Conservation (phyloP, 352 stramenopile species). For the Hyaloperonospora brassicae region DNA sequence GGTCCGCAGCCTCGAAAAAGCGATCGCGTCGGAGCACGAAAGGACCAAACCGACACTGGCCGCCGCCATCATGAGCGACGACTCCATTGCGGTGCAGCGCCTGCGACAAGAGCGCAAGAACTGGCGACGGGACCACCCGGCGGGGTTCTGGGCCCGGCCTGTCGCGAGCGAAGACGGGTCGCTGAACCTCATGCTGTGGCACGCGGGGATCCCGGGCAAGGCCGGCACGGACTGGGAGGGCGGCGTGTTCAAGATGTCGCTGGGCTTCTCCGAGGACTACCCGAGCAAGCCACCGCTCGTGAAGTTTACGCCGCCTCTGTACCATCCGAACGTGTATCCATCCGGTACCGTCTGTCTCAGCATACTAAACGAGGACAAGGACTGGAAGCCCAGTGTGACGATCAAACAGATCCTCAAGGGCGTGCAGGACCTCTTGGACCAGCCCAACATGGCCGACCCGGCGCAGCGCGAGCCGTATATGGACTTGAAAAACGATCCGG, state of each 20-base stretch:
- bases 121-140: conserved; percentile 91
- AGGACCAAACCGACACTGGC: too few relatives aligned
- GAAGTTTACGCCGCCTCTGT: conserved; percentile 96
- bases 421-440: conserved; percentile 88
- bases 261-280: conserved; percentile 97
- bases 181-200: conserved; percentile 96
- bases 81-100: conserved; percentile 86
- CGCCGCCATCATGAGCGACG: conserved; percentile 55
- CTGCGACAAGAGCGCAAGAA: conserved; percentile 91
- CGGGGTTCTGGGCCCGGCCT: conserved; percentile 95
- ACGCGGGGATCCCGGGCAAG: conserved; percentile 94
- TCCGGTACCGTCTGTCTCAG: conserved; percentile 96
- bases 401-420: conserved; percentile 98
- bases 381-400: conserved; percentile 96
- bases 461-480: conserved; percentile 83
- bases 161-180: conserved; percentile 89
- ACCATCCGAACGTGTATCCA: conserved; percentile 96
- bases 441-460: conserved; percentile 83
- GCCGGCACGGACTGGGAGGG: conserved; percentile 94
- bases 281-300: conserved; percentile 96
- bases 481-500: conserved; percentile 86
- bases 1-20: too few relatives aligned
- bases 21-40: too few relatives aligned
- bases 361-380: conserved; percentile 98
- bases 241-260: conserved; percentile 94